These are phyloP conservation scores for Polygonum maritimum DNA, from an alignment of 148 eudicot species.

Conservation along the genomic window DNA sequence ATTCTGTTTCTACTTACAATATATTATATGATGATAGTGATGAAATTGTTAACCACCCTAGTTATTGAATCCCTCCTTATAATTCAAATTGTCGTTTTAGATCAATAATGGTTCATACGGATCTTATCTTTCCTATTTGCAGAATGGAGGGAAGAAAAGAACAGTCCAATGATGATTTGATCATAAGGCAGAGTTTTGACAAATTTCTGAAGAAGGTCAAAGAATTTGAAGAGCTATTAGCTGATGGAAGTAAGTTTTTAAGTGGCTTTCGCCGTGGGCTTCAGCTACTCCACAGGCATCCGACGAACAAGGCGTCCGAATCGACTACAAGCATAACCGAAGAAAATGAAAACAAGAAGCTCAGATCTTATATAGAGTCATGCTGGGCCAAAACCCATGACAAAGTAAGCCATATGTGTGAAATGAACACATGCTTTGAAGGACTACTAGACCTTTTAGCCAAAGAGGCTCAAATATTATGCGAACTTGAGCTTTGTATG, in stretches of 20 bases:
- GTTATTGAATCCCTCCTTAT: too few relatives aligned
- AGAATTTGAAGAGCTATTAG: constrained; percentile 45
- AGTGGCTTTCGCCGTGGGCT: constrained; percentile 42
- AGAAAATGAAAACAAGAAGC: constrained; percentile 41
- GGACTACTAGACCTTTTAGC: constrained; percentile 32
- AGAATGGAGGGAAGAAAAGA: neutral
- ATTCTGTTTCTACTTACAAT: too few relatives aligned
- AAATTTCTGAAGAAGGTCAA: constrained; percentile 28
- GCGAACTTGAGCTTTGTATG: constrained; percentile 47
- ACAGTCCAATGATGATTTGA: neutral
- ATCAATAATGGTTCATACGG: neutral
- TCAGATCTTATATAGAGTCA: constrained; percentile 39
- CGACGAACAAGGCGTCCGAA: constrained; percentile 36
- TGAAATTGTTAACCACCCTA: too few relatives aligned
- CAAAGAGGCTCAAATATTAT: constrained; percentile 23
- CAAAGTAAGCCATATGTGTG: constrained; percentile 23
- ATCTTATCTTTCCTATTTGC: neutral
- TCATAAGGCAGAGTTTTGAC: neutral
- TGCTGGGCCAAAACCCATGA: constrained; percentile 37
- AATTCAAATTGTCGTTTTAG: too few relatives aligned
- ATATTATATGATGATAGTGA: too few relatives aligned
- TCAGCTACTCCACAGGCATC: constrained; percentile 32
- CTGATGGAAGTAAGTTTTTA: constrained; percentile 32
- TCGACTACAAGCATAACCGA: constrained; percentile 33
- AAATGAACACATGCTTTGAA: constrained; percentile 39